Base-by-base conservation (phyloP, 495 filamentous ascomycete genomes). In the Pyronema domesticum region DNA sequence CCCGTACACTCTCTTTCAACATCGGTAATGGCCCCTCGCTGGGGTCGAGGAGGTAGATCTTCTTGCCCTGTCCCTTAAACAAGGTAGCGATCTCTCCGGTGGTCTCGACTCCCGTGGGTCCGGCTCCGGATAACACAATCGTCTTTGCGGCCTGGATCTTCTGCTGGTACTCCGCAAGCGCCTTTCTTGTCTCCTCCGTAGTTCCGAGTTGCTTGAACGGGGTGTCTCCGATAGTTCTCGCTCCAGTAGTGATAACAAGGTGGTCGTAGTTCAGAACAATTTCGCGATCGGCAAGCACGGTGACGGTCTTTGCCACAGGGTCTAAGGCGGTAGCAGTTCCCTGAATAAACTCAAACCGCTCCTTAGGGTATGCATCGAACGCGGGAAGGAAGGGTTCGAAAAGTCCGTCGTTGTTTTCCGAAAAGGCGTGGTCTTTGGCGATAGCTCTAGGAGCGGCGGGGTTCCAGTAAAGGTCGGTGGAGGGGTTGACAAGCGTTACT, bases 51-150 rank as follows among this genome's bases (percentile, higher is more conserved):
- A 81, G 65, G 7, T 69, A 63, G 46, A 80, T 69, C 45, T 74
- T 65, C 37, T 60, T 53, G 9, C 67, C 59, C 37, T 57, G 48
- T 8, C 67, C 59, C 4, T 51, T 55, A 48, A 66, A 78, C 43
- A 70, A 67, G 11, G 62, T 56, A 2, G 58, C 57, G 34, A 69
- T 64, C 65, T 84, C 81, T 36, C 72, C 81, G 0, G 74, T 73
- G 0, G 78, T 55, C 57, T 84, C 80, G 43, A 86, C 73, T 9
- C 81, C 84, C 2, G 82, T 76, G 3, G 78, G 68, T 0, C 85
- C 85, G 0, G 72, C 84, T 34, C 85, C 85, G 6, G 71, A 79
- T 43, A 85, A 66, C 4, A 82, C 74, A 54, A 88, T 78, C 17
- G 68, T 72, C 48, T 76, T 73, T 17, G 81, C 81, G 1, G 37